Conservation (phyloP, 116 monocot genomes). For the Phalaenopsis hybrid region DNA sequence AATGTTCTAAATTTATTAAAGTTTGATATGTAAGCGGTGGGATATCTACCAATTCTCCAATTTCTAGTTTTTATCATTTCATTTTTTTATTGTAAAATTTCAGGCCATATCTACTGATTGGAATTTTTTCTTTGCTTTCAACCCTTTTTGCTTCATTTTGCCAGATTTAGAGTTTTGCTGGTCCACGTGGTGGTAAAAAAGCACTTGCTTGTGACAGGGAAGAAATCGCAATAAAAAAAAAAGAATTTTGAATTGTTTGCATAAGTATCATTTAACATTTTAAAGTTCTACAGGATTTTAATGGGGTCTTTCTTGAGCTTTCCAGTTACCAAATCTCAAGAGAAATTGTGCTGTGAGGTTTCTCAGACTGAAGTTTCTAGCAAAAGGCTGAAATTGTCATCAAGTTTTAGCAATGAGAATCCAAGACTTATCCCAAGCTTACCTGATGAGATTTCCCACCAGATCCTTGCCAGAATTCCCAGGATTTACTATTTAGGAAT, state of each 20-base stretch:
- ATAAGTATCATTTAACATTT: not conserved
- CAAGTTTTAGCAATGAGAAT: conserved; percentile 22
- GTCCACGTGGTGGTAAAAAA: not conserved
- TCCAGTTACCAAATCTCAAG: conserved; percentile 20
- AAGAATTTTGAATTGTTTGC: not conserved
- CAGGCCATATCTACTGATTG: too few relatives aligned
- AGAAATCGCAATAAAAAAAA: not conserved
- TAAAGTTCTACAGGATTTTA: not conserved
- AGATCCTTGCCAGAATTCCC: conserved; percentile 84
- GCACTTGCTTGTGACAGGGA: not conserved
- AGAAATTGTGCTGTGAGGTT: conserved; percentile 9
- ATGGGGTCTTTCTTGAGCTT: conserved; percentile 74
- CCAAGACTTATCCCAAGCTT: conserved; percentile 58
- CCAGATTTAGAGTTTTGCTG: not conserved
- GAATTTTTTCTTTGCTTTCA: not conserved
- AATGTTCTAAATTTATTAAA: not conserved
- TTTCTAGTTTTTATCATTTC: not conserved
- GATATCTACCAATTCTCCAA: not conserved
- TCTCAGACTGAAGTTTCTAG: conserved; percentile 28
- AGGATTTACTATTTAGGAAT: conserved; percentile 50
- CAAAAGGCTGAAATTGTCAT: conserved; percentile 70
- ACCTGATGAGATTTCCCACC: conserved; percentile 81
- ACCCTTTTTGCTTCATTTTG: not conserved
- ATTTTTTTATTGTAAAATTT: not conserved
- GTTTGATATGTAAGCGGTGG: not conserved